Evolutionary conservation across 108 stramenopile genomes (phyloP).

Genomic region (Craspedostauros australis): DNA sequence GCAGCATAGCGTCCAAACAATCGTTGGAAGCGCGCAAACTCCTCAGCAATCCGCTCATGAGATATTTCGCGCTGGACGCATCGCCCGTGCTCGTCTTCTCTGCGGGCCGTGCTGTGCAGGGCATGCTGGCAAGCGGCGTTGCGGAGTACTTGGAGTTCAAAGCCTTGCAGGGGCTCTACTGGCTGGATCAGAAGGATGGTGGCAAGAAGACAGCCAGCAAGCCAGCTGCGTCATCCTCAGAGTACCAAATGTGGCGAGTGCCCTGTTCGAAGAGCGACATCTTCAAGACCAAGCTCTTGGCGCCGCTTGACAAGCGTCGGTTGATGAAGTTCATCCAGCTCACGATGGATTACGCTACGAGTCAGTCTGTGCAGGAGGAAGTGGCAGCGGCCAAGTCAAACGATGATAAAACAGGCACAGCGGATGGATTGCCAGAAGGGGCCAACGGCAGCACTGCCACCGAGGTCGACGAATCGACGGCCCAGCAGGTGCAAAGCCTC

Average conservation of each 20-base stretch:
- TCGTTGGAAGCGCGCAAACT: neutral
- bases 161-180: conserved; percentile 55
- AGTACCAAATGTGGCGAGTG: conserved; percentile 42
- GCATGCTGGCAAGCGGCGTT: conserved; percentile 73
- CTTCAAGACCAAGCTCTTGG: conserved; percentile 70
- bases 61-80: conserved; percentile 63
- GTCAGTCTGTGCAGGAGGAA: conserved; percentile 16
- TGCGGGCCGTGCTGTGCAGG: conserved; percentile 65
- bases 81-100: conserved; percentile 56
- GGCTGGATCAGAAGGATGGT: conserved; percentile 23
- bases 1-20: neutral
- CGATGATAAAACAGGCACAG: neutral
- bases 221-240: neutral
- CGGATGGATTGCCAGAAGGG: neutral
- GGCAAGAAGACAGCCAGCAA: conserved; percentile 4
- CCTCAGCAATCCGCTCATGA: conserved; percentile 8
- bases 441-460: neutral
- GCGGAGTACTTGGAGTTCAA: conserved; percentile 88
- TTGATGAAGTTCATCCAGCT: conserved; percentile 90
- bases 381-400: neutral
- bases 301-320: conserved; percentile 82
- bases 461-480: conserved; percentile 11
- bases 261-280: conserved; percentile 87
- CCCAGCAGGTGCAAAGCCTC: conserved; percentile 50
- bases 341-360: conserved; percentile 72